phyloP scores from a whole-genome alignment of 768 basidiomycete species.

The Lactifluus echinatus region DNA sequence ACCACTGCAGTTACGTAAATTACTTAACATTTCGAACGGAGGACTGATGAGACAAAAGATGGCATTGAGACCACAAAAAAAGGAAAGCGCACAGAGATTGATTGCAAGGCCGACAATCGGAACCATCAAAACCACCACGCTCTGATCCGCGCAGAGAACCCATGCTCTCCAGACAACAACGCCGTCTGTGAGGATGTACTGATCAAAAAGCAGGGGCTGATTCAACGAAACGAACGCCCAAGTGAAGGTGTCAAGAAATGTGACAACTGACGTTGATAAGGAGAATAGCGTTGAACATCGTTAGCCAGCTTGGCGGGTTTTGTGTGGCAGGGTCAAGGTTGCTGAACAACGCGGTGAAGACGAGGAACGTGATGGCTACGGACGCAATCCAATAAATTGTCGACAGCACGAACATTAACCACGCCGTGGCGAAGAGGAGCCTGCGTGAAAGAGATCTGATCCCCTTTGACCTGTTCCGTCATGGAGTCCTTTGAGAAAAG shows the following conservation, averaged over 20 bases:
- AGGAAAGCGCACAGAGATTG: background rate
- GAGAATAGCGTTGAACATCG: background rate
- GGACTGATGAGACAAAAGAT: background rate
- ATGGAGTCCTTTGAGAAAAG: background rate
- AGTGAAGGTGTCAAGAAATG: background rate
- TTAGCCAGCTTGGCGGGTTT: background rate
- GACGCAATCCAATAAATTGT: background rate
- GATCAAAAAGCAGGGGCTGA: background rate
- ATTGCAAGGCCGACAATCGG: background rate
- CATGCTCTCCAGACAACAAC: background rate
- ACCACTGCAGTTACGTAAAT: background rate
- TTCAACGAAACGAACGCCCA: too few species aligned
- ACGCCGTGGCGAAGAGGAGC: background rate
- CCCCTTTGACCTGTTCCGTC: background rate
- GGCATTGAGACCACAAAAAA: background rate
- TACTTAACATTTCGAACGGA: too few species aligned
- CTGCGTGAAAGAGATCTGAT: background rate
- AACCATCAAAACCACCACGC: background rate
- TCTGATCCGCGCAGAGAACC: background rate
- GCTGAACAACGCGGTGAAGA: background rate
- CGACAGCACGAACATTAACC: background rate
- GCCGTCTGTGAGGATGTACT: background rate
- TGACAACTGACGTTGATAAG: background rate
- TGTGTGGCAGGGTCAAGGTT: background rate
- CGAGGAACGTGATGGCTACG: background rate